These are phyloP conservation scores for Theobroma cacao DNA, from an alignment of 345 rosid species.

Conservation along the genomic window DNA sequence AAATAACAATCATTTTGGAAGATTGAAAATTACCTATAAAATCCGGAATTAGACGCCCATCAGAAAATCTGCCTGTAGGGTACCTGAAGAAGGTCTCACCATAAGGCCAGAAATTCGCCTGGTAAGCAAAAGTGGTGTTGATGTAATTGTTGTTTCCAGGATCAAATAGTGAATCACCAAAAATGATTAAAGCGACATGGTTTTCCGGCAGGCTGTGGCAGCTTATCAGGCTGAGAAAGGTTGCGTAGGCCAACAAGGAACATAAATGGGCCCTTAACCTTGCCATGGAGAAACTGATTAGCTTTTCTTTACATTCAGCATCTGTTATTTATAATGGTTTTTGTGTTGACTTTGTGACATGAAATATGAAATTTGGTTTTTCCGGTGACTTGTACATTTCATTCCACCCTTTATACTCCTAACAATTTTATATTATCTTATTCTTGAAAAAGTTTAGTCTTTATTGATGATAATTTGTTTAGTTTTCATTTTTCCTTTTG, in stretches of 20 bases:
- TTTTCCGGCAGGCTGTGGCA: conserved; percentile 17
- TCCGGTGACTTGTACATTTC: too few relatives aligned
- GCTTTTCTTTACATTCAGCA: too few relatives aligned
- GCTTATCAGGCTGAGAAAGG: conserved; percentile 4
- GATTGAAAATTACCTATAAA: conserved; percentile 37
- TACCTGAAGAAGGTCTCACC: conserved; percentile 38
- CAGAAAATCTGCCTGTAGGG: conserved; percentile 41
- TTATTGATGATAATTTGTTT: too few relatives aligned
- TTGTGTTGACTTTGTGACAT: too few relatives aligned
- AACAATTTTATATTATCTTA: too few relatives aligned
- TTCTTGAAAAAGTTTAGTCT: too few relatives aligned
- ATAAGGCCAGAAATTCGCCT: conserved; percentile 39
- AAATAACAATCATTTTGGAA: too few relatives aligned
- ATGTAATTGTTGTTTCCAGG: conserved; percentile 44
- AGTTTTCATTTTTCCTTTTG: too few relatives aligned
- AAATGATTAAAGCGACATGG: conserved; percentile 35
- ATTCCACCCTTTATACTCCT: too few relatives aligned
- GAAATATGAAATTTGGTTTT: too few relatives aligned
- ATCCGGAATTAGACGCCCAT: conserved; percentile 46
- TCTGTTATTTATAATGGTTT: too few relatives aligned
- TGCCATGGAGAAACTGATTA: background rate
- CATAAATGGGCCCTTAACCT: background rate
- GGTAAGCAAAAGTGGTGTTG: conserved; percentile 19
- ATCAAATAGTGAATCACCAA: conserved; percentile 50
- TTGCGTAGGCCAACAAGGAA: conserved; percentile 10